Evolutionary conservation across 495 filamentous ascomycete genomes (phyloP).

Genomic region (Xylaria intraflava): DNA sequence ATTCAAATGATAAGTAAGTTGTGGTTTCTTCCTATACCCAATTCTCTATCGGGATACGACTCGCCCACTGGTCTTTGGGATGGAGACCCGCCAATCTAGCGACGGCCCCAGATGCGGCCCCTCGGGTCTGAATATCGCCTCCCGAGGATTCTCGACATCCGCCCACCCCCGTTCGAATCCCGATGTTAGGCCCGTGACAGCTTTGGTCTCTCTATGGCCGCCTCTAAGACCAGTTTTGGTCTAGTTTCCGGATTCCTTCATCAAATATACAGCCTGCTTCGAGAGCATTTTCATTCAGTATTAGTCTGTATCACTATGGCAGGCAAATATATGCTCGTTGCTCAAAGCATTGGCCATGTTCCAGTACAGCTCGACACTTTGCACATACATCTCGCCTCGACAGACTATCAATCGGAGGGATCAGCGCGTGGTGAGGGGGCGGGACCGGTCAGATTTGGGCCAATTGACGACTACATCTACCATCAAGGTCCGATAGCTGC

Average conservation of each 20-base stretch:
- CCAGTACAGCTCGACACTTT: neutral
- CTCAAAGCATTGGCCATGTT: neutral
- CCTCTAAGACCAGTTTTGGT: neutral
- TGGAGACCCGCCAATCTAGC: neutral
- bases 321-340: neutral
- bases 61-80: neutral
- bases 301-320: neutral
- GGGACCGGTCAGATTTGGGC: too few species aligned
- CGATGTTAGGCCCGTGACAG: neutral
- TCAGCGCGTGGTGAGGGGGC: too few species aligned
- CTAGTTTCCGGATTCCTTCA: neutral
- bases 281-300: neutral
- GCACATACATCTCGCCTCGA: neutral
- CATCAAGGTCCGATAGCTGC: neutral
- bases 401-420: too few species aligned
- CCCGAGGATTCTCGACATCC: neutral
- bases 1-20: slow-evolving; percentile 54
- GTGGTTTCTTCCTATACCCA: neutral
- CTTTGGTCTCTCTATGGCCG: neutral
- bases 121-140: neutral
- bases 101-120: neutral
- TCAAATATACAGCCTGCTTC: neutral
- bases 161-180: neutral
- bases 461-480: neutral
- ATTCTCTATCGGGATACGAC: neutral